Conservation (phyloP, 2,329 filamentous ascomycete genomes). For the Aureobasidium leucospermi region DNA sequence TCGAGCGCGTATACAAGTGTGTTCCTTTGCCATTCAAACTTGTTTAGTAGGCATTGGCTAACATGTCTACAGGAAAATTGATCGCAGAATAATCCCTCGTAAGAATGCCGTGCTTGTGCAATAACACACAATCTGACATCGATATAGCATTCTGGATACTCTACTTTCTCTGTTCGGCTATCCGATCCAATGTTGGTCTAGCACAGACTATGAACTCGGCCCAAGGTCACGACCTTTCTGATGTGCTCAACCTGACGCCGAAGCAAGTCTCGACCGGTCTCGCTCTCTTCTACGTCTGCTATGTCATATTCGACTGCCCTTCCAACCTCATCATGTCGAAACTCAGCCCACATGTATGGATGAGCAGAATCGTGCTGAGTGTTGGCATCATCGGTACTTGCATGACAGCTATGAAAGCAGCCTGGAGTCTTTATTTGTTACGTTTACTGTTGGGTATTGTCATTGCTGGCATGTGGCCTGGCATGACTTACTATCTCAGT, state of each 20-base stretch:
- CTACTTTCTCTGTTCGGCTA: conserved; percentile 88
- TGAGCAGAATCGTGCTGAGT: conserved; percentile 82
- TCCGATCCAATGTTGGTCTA: conserved; percentile 84
- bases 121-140: background rate
- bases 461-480: conserved; percentile 90
- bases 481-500: conserved; percentile 88
- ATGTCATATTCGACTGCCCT: conserved; percentile 82
- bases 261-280: conserved; percentile 78
- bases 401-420: conserved; percentile 71
- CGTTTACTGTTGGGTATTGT: conserved; percentile 79
- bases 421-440: conserved; percentile 82
- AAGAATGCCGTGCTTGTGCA: background rate
- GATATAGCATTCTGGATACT: conserved; percentile 70
- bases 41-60: background rate
- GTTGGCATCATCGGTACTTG: conserved; percentile 79
- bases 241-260: conserved; percentile 59
- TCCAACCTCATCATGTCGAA: conserved; percentile 85
- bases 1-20: conserved; percentile 16
- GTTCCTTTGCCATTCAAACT: background rate
- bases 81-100: conserved; percentile 25
- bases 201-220: conserved; percentile 86
- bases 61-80: conserved; percentile 18
- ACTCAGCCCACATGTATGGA: conserved; percentile 80
- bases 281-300: conserved; percentile 85
- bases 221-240: conserved; percentile 65